Percentiles rank a stretch among this genome's conserved stretches.
Conservation (phyloP, 2,329 filamentous ascomycete genomes). For the Aspergillus felis region DNA sequence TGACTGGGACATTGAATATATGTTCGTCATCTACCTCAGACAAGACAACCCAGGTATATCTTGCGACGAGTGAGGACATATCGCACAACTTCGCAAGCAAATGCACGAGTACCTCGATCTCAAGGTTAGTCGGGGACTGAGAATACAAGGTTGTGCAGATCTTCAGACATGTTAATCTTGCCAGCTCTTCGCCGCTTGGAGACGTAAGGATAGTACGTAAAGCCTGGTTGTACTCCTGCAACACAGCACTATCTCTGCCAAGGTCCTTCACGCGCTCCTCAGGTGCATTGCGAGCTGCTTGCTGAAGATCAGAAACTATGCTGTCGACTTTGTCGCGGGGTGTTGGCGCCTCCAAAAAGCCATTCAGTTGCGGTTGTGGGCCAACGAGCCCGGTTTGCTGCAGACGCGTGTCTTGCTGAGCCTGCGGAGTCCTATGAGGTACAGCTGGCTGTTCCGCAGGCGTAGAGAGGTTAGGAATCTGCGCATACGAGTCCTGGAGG, state of each 20-base stretch:
- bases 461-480: constrained; percentile 59
- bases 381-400: constrained; percentile 35
- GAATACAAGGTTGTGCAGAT: constrained; percentile 55
- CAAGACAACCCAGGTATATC: constrained; percentile 47
- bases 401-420: constrained; percentile 43
- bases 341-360: constrained; percentile 54
- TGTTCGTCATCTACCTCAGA: constrained; percentile 55
- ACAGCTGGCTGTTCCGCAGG: constrained; percentile 60
- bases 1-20: constrained; percentile 60
- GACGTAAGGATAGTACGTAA: constrained; percentile 51
- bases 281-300: constrained; percentile 51
- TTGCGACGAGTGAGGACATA: constrained; percentile 55
- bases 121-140: constrained; percentile 52
- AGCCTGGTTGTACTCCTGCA: constrained; percentile 56
- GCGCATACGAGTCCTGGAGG: constrained; percentile 57
- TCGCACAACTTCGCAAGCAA: constrained; percentile 60
- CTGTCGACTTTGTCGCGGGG: constrained; percentile 52
- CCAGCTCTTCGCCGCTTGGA: constrained; percentile 55
- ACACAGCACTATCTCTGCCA: constrained; percentile 50
- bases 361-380: constrained; percentile 53
- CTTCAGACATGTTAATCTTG: constrained; percentile 53
- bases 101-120: constrained; percentile 61
- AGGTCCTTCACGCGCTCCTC: constrained; percentile 59
- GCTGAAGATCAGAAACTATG: constrained; percentile 55
- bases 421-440: constrained; percentile 54